Conservation (phyloP, 2,329 filamentous ascomycete species). For the Harringtonia lauricola region DNA sequence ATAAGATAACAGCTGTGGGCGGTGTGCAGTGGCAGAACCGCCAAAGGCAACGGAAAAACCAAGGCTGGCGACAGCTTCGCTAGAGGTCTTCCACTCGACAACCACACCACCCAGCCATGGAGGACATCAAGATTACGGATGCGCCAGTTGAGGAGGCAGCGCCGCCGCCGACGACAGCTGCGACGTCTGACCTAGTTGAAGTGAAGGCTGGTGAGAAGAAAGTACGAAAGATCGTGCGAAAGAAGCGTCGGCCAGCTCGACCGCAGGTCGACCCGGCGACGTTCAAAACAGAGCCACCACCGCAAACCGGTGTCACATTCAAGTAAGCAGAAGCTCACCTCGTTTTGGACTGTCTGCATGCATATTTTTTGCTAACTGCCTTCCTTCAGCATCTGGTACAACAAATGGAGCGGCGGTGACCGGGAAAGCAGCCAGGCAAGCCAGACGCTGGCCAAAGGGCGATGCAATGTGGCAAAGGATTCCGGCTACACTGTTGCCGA, state of each 20-base stretch:
- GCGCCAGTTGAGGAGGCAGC: too few species aligned
- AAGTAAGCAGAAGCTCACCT: conserved; percentile 35
- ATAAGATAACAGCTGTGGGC: too few species aligned
- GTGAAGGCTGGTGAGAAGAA: conserved; percentile 28
- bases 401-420: conserved; percentile 95
- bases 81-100: too few species aligned
- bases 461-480: conserved; percentile 78
- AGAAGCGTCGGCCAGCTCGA: conserved; percentile 80
- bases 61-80: too few species aligned
- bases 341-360: background rate
- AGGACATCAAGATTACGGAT: too few species aligned
- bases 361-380: background rate
- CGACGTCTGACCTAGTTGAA: background rate
- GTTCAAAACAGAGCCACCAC: conserved; percentile 73
- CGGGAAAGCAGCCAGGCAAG: conserved; percentile 83
- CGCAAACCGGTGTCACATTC: conserved; percentile 89
- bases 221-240: conserved; percentile 84
- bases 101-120: background rate
- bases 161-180: too few species aligned
- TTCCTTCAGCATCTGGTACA: conserved; percentile 86
- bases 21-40: too few species aligned
- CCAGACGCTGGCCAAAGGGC: conserved; percentile 68
- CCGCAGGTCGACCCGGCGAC: conserved; percentile 81
- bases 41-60: too few species aligned
- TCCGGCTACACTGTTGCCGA: conserved; percentile 71